Percentiles rank a stretch among this genome's conserved stretches.
These are phyloP conservation scores for Fusarium newnesense DNA, from an alignment of 2,329 filamentous ascomycete species.

Conservation along the genomic window DNA sequence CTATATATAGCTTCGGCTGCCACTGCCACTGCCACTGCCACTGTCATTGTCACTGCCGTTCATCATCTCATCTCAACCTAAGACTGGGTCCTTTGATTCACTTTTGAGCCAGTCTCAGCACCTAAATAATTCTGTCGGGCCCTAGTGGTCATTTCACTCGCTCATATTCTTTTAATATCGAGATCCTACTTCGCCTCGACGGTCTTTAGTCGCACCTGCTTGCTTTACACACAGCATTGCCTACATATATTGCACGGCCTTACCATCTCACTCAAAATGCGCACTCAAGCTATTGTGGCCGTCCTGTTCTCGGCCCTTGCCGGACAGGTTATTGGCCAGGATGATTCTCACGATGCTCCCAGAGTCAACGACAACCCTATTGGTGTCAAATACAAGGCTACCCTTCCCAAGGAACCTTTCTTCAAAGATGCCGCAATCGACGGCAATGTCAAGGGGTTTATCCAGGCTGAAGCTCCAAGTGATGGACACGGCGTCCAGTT, in stretches of 20 bases:
- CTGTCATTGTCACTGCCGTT: background rate
- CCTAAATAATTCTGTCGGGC: conserved; percentile 4
- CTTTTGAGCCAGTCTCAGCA: conserved; percentile 25
- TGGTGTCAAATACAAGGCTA: conserved; percentile 64
- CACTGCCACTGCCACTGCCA: background rate
- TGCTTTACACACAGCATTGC: conserved; percentile 10
- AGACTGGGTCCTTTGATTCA: conserved; percentile 15
- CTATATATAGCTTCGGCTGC: conserved; percentile 30
- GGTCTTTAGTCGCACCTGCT: conserved; percentile 1
- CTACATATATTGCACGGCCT: conserved; percentile 1
- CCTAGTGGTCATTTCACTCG: conserved; percentile 28
- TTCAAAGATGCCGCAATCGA: conserved; percentile 58
- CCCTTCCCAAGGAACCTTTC: conserved; percentile 63
- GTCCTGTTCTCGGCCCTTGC: conserved; percentile 44
- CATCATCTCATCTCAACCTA: conserved; percentile 6
- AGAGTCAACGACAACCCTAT: conserved; percentile 65
- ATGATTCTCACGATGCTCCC: conserved; percentile 53
- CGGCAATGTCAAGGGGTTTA: conserved; percentile 65
- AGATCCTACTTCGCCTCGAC: background rate
- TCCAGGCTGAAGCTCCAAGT: conserved; percentile 58
- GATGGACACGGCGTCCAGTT: conserved; percentile 67
- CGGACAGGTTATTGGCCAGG: conserved; percentile 46
- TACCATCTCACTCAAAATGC: conserved; percentile 33
- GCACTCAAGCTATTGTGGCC: conserved; percentile 37
- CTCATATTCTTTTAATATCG: conserved; percentile 12